phyloP scores from a whole-genome alignment of 495 filamentous ascomycete genomes.

The Baudoinia panamericana region DNA sequence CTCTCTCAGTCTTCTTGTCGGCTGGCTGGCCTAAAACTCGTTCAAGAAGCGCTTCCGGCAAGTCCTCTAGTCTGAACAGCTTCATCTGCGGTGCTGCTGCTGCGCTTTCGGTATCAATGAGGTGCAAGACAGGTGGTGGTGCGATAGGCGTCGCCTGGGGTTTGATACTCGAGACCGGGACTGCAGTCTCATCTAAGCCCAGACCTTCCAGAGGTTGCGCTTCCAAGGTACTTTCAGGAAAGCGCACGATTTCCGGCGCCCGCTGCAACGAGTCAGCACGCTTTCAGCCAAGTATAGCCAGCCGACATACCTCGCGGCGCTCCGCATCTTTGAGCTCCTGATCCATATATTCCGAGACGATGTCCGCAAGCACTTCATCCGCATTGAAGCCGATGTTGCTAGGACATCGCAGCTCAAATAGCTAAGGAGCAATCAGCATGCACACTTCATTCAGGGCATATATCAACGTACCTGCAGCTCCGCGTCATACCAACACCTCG shows the following conservation, averaged over 20 bases:
- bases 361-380: conserved; percentile 1
- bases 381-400: not conserved
- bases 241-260: too few species aligned
- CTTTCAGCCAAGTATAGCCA: too few species aligned
- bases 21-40: not conserved
- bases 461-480: not conserved
- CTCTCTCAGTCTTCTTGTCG: not conserved
- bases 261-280: too few species aligned
- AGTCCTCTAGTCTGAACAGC: conserved; percentile 4
- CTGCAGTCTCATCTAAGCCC: too few species aligned
- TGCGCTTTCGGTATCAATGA: not conserved
- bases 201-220: too few species aligned
- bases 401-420: conserved; percentile 9
- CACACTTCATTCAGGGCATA: not conserved
- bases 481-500: conserved; percentile 7
- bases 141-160: not conserved
- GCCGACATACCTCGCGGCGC: not conserved
- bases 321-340: conserved; percentile 3
- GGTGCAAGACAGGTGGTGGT: not conserved
- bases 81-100: not conserved
- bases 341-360: conserved; percentile 2
- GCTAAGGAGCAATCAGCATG: conserved; percentile 3
- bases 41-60: conserved; percentile 1
- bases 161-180: too few species aligned
- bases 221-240: too few species aligned